phyloP scores from a whole-genome alignment of 2,329 filamentous ascomycete genomes.

The Trichoderma brevicompactum region DNA sequence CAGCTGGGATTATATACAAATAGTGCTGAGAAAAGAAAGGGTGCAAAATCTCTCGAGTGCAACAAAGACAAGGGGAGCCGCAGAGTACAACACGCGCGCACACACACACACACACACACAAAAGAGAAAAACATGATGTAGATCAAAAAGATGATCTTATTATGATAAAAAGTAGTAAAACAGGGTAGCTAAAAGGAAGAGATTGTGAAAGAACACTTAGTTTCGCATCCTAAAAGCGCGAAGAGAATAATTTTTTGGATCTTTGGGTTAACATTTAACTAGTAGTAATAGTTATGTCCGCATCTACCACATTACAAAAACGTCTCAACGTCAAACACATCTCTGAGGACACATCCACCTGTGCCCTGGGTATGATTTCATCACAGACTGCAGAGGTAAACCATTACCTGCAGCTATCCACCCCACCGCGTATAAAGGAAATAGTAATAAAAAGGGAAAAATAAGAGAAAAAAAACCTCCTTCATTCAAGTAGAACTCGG shows the following conservation, averaged over 20 bases:
- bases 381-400: constrained; percentile 20
- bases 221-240: constrained; percentile 18
- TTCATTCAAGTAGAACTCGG: constrained; percentile 2
- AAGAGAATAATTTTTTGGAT: not conserved
- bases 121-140: not conserved
- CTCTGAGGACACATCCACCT: constrained; percentile 13
- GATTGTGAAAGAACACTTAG: not conserved
- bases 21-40: not conserved
- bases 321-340: constrained; percentile 24
- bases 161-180: constrained; percentile 21
- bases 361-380: constrained; percentile 27
- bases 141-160: constrained; percentile 22
- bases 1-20: not conserved
- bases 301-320: constrained; percentile 28
- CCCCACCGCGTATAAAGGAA: constrained; percentile 18
- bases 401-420: constrained; percentile 25
- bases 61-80: not conserved
- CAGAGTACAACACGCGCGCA: not conserved
- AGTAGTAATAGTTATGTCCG: constrained; percentile 11
- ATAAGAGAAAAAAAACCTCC: not conserved
- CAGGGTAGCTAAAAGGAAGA: not conserved
- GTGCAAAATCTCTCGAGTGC: not conserved
- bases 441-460: constrained; percentile 10
- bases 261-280: constrained; percentile 22
- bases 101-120: not conserved